A percentile compares a stretch with the other conserved stretches of the same genome.
Conservation (phyloP, 2,329 filamentous ascomycete species). For the Oidium heveae region DNA sequence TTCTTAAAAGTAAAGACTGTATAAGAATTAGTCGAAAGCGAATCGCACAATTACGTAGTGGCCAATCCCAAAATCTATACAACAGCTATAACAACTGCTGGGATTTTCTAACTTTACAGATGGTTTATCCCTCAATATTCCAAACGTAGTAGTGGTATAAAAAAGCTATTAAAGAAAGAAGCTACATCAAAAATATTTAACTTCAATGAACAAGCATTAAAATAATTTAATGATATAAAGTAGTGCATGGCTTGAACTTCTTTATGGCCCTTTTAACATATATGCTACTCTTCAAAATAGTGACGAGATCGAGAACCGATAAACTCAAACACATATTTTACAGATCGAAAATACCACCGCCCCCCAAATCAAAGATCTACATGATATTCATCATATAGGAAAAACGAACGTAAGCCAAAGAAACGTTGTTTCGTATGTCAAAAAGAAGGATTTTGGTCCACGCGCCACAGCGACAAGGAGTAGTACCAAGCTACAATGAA, state of each 20-base stretch:
- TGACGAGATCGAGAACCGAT: not conserved
- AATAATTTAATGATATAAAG: not conserved
- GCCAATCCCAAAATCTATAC: not conserved
- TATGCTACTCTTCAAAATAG: not conserved
- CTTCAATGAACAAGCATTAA: not conserved
- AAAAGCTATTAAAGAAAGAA: not conserved
- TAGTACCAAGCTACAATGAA: not conserved
- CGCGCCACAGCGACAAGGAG: not conserved
- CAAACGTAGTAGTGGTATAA: not conserved
- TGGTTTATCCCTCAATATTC: not conserved
- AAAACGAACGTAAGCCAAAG: conserved; percentile 1
- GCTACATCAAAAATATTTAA: not conserved
- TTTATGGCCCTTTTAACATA: no score
- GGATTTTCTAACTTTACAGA: not conserved
- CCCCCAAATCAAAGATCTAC: not conserved
- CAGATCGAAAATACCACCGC: not conserved
- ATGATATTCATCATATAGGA: no score
- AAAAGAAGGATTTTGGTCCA: not conserved
- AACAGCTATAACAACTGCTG: not conserved
- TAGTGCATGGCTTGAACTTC: no score
- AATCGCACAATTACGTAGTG: not conserved
- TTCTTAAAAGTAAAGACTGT: not conserved
- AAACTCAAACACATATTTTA: not conserved
- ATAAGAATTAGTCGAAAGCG: not conserved
- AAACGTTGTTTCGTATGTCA: not conserved